Percentiles rank a stretch among this genome's conserved stretches.
These are phyloP conservation scores for Fusarium oligoseptatum DNA, from an alignment of 2,329 filamentous ascomycete genomes.

Conservation along the genomic window DNA sequence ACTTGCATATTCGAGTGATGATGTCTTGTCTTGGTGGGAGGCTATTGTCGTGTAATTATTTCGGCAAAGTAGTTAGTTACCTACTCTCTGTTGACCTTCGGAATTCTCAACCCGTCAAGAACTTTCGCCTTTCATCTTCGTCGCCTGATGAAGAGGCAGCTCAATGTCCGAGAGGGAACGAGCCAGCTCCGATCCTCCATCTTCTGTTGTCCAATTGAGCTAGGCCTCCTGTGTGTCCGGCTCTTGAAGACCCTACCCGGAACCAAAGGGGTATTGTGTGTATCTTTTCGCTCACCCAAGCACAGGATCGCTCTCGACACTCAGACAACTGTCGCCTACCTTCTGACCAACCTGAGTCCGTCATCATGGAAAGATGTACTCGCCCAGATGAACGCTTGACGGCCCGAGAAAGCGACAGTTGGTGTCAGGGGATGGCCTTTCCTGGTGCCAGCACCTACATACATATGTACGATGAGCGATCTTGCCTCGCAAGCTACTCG, in stretches of 20 bases:
- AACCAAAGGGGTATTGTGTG: background rate
- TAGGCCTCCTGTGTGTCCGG: background rate
- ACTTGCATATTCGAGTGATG: background rate
- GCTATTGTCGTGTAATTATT: background rate
- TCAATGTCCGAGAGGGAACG: background rate
- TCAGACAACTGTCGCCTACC: no score
- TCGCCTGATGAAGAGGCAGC: background rate
- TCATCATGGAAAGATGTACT: background rate
- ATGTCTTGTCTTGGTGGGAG: background rate
- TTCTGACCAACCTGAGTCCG: background rate
- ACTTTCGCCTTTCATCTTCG: background rate
- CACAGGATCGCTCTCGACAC: background rate
- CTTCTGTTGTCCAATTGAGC: background rate
- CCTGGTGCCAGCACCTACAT: slow-evolving; percentile 5
- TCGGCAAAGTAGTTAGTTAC: background rate
- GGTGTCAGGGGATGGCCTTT: background rate
- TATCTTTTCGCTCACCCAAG: no score
- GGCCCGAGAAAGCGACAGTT: background rate
- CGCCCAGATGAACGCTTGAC: background rate
- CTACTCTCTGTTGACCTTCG: background rate
- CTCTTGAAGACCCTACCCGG: background rate
- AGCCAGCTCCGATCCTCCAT: background rate
- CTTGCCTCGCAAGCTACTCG: background rate
- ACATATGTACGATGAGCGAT: slow-evolving; percentile 6
- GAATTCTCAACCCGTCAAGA: background rate